phyloP scores from a whole-genome alignment of 306 rosid species.

The Lathyrus tuberosus region DNA sequence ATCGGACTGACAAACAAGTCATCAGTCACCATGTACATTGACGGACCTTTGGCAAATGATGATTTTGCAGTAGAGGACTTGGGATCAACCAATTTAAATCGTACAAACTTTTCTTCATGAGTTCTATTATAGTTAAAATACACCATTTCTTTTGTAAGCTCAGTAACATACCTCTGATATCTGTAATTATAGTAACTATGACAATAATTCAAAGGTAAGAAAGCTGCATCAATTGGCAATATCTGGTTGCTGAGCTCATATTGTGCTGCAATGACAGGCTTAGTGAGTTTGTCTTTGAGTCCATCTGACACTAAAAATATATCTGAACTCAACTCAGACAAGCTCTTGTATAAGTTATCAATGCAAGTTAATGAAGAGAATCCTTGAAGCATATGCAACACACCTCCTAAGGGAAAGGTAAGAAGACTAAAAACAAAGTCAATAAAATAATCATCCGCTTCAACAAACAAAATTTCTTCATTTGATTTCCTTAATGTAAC shows the following conservation, averaged over 20 bases:
- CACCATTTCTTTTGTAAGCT: neutral
- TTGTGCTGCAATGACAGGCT: neutral
- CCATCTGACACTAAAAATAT: neutral
- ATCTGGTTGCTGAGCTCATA: neutral
- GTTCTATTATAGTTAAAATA: neutral
- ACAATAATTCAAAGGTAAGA: neutral
- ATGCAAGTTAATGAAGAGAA: neutral
- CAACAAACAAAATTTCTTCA: neutral
- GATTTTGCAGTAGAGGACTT: neutral
- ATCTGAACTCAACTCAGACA: neutral
- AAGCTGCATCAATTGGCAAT: slow-evolving; percentile 12
- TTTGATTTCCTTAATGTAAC: slow-evolving; percentile 12
- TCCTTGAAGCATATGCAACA: slow-evolving; percentile 8
- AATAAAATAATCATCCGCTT: neutral
- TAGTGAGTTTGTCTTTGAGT: neutral
- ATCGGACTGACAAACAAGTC: slow-evolving; percentile 26
- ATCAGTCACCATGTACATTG: slow-evolving; percentile 24
- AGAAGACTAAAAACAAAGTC: slow-evolving; percentile 19
- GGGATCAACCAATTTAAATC: neutral
- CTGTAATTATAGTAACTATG: neutral
- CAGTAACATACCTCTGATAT: neutral
- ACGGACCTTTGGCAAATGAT: neutral
- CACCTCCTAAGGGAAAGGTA: slow-evolving; percentile 27
- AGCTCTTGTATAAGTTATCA: neutral
- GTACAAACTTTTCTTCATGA: neutral